Evolutionary conservation across 1,284 basidiomycete genomes (phyloP), one percentile per base, ranked within the genome.

Genomic region (Malassezia japonica): DNA sequence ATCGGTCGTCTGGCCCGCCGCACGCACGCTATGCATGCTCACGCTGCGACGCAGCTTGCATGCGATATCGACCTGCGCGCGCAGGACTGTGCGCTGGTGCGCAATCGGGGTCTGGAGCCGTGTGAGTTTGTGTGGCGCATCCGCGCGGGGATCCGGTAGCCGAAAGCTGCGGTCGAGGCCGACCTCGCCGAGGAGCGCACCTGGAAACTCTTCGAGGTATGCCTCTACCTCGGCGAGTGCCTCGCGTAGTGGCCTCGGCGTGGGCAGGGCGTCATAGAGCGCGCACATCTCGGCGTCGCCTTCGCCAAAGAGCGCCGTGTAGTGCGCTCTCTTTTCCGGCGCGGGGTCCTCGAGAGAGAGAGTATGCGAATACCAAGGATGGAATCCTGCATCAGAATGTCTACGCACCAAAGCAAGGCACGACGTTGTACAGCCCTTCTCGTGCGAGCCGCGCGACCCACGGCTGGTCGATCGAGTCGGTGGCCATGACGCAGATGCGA

Each of bases 81-180:
- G 35, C 9, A 69, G 46, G 18, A 71, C 50, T 3, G 51, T 27
- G n/a, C 64, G 34, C 45, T 71, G 68, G 40, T 71, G 68, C 23
- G 25, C 41, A n/a, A 63, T 50, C 6, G 66, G 64, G 18, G 67
- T 65, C 40, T 60, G 62, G 25, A 65, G 60, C 34, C 45, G 52
- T 15, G 64, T 61, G 7, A 67, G 44, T 23, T 50, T 59, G 12
- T n/a, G 43, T 5, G n/a, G n/a, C n/a, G 20, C 41, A 3, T 9
- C 21, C 10, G 32, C 39, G 21, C 25, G 54, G 1, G 41, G 43
- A 4, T 33, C 13, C 15, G 63, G 68, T 5, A 70, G 53, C 2
- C 65, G 50, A 35, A 70, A 70, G 1, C 63, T 65, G 34, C 65
- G 53, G 47, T 70, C 68, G 13, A 70, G 48, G 3, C 68, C 68